Evolutionary conservation across 164 flowering plant species (phyloP).

Genomic region (Umbellularia californica): DNA sequence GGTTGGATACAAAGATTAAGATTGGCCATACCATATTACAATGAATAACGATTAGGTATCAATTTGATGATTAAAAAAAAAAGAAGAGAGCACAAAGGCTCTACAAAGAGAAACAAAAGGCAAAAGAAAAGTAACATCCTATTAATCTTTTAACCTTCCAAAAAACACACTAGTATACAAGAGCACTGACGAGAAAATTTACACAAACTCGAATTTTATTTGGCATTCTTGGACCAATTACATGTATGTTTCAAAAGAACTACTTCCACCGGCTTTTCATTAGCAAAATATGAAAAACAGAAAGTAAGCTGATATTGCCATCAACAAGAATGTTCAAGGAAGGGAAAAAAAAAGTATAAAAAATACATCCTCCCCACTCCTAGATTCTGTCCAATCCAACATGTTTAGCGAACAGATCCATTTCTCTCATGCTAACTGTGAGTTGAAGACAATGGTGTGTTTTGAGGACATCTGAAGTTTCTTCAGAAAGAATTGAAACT

Average conservation of each 20-base stretch:
- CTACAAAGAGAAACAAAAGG: too few species aligned
- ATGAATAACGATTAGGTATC: too few species aligned
- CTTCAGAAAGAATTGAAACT: constrained; percentile 2
- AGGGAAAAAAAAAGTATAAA: not conserved
- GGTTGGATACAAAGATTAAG: too few species aligned
- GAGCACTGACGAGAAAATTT: not conserved
- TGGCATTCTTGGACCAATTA: too few species aligned
- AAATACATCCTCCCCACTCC: not conserved
- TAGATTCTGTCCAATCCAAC: not conserved
- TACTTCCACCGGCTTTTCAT: not conserved
- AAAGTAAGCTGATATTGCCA: not conserved
- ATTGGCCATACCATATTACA: too few species aligned
- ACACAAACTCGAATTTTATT: not conserved
- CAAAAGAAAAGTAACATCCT: too few species aligned
- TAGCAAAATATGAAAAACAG: not conserved
- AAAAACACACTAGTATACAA: too few species aligned
- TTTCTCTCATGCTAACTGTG: not conserved
- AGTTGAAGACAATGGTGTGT: not conserved
- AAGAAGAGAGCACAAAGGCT: too few species aligned
- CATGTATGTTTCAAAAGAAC: not conserved
- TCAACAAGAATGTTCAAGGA: not conserved
- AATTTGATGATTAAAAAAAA: too few species aligned
- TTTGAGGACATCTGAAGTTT: not conserved
- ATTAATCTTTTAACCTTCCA: too few species aligned
- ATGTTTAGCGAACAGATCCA: not conserved